These are phyloP conservation scores for Cymodocea nodosa DNA, from an alignment of 116 monocot genomes.

Conservation along the genomic window DNA sequence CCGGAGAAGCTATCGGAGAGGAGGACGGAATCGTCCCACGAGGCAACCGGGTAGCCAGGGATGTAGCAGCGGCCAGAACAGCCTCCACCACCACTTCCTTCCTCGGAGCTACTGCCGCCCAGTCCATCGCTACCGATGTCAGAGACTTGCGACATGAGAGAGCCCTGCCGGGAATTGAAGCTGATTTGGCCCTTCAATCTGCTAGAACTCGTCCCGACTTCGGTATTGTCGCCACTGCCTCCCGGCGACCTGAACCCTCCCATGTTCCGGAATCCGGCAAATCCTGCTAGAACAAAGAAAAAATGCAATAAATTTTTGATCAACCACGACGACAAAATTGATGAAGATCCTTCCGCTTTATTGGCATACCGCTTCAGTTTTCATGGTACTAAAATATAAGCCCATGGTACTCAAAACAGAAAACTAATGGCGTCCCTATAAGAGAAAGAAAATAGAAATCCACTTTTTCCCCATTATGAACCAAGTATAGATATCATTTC, in stretches of 20 bases:
- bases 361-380: too few species aligned
- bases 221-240: slow-evolving; percentile 11
- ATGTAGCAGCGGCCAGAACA: slow-evolving; percentile 21
- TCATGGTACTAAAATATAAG: too few species aligned
- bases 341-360: too few species aligned
- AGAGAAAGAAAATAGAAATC: too few species aligned
- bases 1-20: slow-evolving; percentile 41
- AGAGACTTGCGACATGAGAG: slow-evolving; percentile 79
- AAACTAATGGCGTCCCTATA: too few species aligned
- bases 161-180: slow-evolving; percentile 62
- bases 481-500: too few species aligned
- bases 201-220: background rate
- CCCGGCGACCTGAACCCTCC: slow-evolving; percentile 15
- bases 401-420: too few species aligned
- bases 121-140: slow-evolving; percentile 48
- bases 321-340: too few species aligned
- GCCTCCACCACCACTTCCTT: slow-evolving; percentile 9
- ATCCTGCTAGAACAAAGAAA: slow-evolving; percentile 18
- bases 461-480: too few species aligned
- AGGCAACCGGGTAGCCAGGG: slow-evolving; percentile 31
- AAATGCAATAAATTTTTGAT: too few species aligned
- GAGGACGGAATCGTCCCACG: slow-evolving; percentile 62
- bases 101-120: slow-evolving; percentile 35
- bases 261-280: slow-evolving; percentile 39
- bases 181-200: slow-evolving; percentile 60